phyloP scores from a whole-genome alignment of 192 early-diverging fungal species.

The Mortierella alpina region DNA sequence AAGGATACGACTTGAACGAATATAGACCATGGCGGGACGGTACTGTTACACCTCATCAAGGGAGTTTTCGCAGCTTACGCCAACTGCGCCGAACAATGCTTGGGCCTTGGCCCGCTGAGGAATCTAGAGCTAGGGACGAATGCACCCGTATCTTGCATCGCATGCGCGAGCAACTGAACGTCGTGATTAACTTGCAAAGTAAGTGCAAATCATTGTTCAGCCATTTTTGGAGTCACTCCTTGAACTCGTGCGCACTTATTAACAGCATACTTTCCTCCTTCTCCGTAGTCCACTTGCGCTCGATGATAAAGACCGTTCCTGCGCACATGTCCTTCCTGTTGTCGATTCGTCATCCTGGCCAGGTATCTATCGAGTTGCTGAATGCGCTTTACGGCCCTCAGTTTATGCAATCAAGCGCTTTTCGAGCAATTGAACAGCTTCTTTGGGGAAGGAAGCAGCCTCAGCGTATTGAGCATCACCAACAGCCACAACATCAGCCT shows the following conservation, averaged over 20 bases:
- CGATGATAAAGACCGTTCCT: constrained; percentile 35
- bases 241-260: neutral
- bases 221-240: neutral
- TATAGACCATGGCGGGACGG: constrained; percentile 47
- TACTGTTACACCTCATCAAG: constrained; percentile 23
- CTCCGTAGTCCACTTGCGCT: constrained; percentile 31
- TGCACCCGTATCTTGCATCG: constrained; percentile 41
- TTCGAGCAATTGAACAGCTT: constrained; percentile 39
- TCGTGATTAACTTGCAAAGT: constrained; percentile 49
- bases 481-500: neutral
- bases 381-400: constrained; percentile 45
- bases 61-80: constrained; percentile 12
- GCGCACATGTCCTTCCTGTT: constrained; percentile 37
- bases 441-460: constrained; percentile 34
- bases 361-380: constrained; percentile 41
- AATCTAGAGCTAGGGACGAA: constrained; percentile 37
- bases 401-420: constrained; percentile 42
- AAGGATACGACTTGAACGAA: constrained; percentile 37
- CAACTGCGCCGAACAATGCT: constrained; percentile 25
- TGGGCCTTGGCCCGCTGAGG: constrained; percentile 39
- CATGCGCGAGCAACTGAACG: constrained; percentile 52
- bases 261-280: neutral
- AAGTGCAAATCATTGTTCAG: constrained; percentile 1
- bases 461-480: neutral
- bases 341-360: constrained; percentile 49